These are phyloP conservation scores for Blakeslea trispora DNA, from an alignment of 371 early-diverging fungal genomes.

Conservation along the genomic window DNA sequence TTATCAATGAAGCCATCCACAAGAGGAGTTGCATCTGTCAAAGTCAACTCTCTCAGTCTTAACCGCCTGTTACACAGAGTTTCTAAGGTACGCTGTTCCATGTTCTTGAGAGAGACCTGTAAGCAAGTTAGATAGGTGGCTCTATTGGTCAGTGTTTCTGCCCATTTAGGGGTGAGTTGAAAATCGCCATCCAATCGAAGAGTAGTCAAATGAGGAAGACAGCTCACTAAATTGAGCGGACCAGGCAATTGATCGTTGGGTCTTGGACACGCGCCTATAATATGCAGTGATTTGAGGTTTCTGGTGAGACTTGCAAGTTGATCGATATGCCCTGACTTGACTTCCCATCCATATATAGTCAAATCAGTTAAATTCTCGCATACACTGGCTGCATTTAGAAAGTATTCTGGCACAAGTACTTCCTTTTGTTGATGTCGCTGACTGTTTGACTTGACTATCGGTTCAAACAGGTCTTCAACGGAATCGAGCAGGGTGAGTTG, in stretches of 20 bases:
- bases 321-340: constrained; percentile 27
- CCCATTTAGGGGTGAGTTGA: constrained; percentile 14
- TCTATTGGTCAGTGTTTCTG: constrained; percentile 15
- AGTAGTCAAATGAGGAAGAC: constrained; percentile 21
- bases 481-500: constrained; percentile 27
- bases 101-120: constrained; percentile 24
- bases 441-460: constrained; percentile 20
- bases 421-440: constrained; percentile 18
- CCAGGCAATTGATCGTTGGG: not conserved
- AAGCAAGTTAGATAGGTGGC: constrained; percentile 14
- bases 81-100: constrained; percentile 12
- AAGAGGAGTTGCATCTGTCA: constrained; percentile 27
- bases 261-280: constrained; percentile 30
- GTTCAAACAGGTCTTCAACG: constrained; percentile 18
- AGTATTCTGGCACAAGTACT: not conserved
- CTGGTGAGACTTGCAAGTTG: constrained; percentile 12
- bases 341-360: constrained; percentile 42
- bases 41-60: constrained; percentile 16
- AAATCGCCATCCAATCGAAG: constrained; percentile 36
- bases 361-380: constrained; percentile 18
- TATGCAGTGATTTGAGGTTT: constrained; percentile 15
- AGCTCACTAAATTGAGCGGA: constrained; percentile 16
- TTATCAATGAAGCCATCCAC: constrained; percentile 17
- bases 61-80: constrained; percentile 19
- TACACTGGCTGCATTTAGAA: not conserved